phyloP scores from a whole-genome alignment of 2,329 filamentous ascomycete genomes.

The Endocalyx cinctus region DNA sequence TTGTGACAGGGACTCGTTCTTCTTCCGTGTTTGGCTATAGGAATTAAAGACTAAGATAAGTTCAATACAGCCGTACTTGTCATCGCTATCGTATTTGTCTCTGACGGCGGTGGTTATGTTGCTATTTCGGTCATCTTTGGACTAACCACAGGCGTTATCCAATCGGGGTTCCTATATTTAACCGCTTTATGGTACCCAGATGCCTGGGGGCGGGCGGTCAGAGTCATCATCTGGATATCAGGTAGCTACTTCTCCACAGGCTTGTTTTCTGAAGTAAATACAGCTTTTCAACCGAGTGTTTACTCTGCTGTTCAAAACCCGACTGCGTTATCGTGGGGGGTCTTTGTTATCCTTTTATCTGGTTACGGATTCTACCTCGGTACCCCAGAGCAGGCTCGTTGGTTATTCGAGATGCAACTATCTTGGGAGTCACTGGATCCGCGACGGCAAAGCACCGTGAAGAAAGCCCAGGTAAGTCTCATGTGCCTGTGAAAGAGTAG shows the following conservation, averaged over 20 bases:
- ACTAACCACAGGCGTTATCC: background rate
- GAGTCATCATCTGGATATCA: slow-evolving; percentile 1
- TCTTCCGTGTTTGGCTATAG: background rate
- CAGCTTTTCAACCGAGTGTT: background rate
- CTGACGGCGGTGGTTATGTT: background rate
- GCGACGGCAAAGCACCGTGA: too few species aligned
- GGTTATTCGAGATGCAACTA: background rate
- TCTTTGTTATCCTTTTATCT: background rate
- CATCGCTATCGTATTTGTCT: background rate
- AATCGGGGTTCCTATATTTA: background rate
- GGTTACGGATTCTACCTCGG: background rate
- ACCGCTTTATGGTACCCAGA: background rate
- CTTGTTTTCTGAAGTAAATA: background rate
- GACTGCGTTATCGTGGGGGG: background rate
- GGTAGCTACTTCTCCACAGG: background rate
- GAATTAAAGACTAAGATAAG: background rate
- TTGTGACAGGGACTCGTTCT: background rate
- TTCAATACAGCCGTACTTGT: background rate
- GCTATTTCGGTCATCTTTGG: background rate
- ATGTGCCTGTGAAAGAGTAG: too few species aligned
- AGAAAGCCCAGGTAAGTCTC: too few species aligned
- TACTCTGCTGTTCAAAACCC: background rate
- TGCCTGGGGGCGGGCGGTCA: background rate
- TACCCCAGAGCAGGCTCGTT: background rate
- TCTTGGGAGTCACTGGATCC: background rate